Base-by-base conservation (phyloP, 352 stramenopile species). In the Phytophthora nicotianae region DNA sequence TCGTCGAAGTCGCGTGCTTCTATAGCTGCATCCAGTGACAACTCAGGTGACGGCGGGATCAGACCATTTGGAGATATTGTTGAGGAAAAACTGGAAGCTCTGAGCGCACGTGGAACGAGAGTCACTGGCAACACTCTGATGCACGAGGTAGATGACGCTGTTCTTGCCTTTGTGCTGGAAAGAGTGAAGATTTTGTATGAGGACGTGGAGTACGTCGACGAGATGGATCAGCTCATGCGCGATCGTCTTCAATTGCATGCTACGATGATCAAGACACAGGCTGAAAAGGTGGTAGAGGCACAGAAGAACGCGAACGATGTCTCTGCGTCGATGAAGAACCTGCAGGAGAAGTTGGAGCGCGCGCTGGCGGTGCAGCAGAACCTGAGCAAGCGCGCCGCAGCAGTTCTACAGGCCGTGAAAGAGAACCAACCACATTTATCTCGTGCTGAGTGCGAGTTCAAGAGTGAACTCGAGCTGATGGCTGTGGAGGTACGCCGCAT, bases 391-490 rank as follows among this genome's bases (percentile, higher is more conserved):
- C 83, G 86, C n/a, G 81, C 86, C 1, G 86, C 86, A 1, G 83
- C 83, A 1, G 78, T 89, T 49, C 60, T 95, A 5, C 86, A 95
- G 51, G 84, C 83, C 23, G 75, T 91, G 24, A 91, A 90, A 68
- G 86, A 95, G 58, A 95, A 93, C 62, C 86, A 95, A 47, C 77
- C 81, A 6, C 71, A 86, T 53, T 58, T 95, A 51, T 91, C 86
- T 38, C 81, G 79, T 17, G 81, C 86, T 45, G 86, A 95, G 58
- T 74, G 76, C 4, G 78, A 91, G 50, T 89, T 83, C 57, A 86
- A 88, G 68, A 62, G 74, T 58, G 83, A 93, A 19, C 55, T 95
- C n/a, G 76, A 89, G 37, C 62, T 81, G 10, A 70, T 95, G 56
- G 63, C 70, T 21, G 62, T 91, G 13, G 70, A 87, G 48, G 67